Evolutionary conservation across 2,329 filamentous ascomycete genomes (phyloP), one percentile per base, ranked within the genome.

Genomic region (Aspergillus carbonarius): DNA sequence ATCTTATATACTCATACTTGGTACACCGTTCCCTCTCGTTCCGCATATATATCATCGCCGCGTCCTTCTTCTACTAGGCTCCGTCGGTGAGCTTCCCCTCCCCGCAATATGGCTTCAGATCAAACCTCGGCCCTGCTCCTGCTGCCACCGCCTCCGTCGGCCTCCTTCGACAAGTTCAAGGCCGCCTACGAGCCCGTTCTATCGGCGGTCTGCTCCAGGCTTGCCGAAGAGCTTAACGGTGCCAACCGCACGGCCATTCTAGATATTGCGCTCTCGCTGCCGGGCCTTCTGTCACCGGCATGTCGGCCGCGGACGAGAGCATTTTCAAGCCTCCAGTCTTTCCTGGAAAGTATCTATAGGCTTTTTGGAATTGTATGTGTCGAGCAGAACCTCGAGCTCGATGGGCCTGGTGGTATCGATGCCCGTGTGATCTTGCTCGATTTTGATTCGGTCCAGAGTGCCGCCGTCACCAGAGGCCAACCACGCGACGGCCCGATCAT

Each of bases 281-380:
- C 88, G 2, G 79, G 88, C 53, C 80, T 92, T 12, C 76, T 81
- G 48, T 81, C 83, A 18, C 76, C 76, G 32, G 77, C 79, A 23
- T 75, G 77, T 20, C 74, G 76, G 30, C 79, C 83, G 47, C 82
- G 83, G 66, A 79, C 82, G 23, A 77, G 84, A 47, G 78, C 84
- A 17, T 96, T 92, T 83, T 71, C 81, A 34, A 76, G 82, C n/a
- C 83, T 87, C 0, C 92, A 96, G 74, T 81, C 83, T n/a, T 80
- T 93, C 5, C 77, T 97, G 20, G 89, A 90, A 2, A 84, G 85
- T 25, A 72, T 96, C 23, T 98, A 98, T 80, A 87, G 87, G 67
- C 82, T 97, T 51, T 79, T 95, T 57, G 88, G 88, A 34, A 78
- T 87, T 47, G 80, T 91, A n/a, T 91, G 89, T 62, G 85, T 87